Percentiles rank a stretch among this genome's conserved stretches.
phyloP scores from a whole-genome alignment of 2,329 filamentous ascomycete genomes.

The Sporothrix luriei region DNA sequence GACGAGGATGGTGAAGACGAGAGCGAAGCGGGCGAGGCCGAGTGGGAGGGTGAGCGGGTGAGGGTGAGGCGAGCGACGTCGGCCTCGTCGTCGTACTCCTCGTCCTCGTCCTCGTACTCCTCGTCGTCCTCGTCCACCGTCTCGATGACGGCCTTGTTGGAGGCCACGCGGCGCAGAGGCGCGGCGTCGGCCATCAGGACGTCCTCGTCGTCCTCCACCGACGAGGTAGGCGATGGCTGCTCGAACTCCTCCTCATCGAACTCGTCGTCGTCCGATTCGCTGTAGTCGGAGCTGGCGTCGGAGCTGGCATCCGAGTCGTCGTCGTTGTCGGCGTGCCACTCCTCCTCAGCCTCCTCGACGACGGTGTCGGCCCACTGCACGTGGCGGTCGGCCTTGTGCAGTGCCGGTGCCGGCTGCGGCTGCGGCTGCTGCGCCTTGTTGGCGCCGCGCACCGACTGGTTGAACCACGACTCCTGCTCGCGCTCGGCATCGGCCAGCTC shows the following conservation, averaged over 20 bases:
- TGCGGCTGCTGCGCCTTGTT: slow-evolving; percentile 45
- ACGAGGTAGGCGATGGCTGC: slow-evolving; percentile 39
- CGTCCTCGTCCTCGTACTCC: slow-evolving; percentile 49
- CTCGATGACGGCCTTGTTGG: slow-evolving; percentile 36
- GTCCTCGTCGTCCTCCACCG: slow-evolving; percentile 53
- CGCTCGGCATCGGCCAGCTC: slow-evolving; percentile 86
- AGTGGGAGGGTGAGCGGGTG: slow-evolving; percentile 68
- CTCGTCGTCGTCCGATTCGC: slow-evolving; percentile 54
- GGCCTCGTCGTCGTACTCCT: slow-evolving; percentile 64
- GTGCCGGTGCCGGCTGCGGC: slow-evolving; percentile 38
- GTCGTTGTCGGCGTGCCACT: slow-evolving; percentile 64
- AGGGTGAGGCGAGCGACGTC: slow-evolving; percentile 67
- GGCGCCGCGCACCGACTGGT: slow-evolving; percentile 84
- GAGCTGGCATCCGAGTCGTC: slow-evolving; percentile 58
- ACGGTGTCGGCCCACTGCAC: slow-evolving; percentile 86
- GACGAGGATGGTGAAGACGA: slow-evolving; percentile 68
- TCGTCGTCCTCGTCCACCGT: slow-evolving; percentile 40
- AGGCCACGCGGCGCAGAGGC: slow-evolving; percentile 52
- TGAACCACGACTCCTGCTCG: slow-evolving; percentile 97
- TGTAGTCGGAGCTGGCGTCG: slow-evolving; percentile 44
- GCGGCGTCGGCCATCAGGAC: slow-evolving; percentile 57
- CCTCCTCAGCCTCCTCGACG: slow-evolving; percentile 71
- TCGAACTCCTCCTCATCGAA: slow-evolving; percentile 55
- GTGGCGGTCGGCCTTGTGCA: slow-evolving; percentile 61
- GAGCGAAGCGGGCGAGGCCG: slow-evolving; percentile 56